Evolutionary conservation across 192 early-diverging fungal species (phyloP).

Genomic region (Entomortierella lignicola): DNA sequence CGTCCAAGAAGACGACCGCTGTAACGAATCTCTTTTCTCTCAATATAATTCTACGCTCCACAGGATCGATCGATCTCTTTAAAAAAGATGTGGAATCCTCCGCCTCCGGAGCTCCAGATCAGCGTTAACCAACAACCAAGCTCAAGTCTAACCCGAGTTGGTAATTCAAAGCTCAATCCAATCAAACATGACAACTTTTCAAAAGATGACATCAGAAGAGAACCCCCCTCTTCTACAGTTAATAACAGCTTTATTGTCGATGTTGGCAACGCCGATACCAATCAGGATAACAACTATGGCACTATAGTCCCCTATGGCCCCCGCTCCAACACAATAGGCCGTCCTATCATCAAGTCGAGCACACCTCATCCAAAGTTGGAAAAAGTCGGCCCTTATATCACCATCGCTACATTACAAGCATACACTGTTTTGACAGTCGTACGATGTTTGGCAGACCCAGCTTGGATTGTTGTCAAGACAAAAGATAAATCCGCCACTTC

Average conservation of each 20-base stretch:
- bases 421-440: constrained; percentile 49
- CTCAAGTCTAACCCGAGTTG: constrained; percentile 11
- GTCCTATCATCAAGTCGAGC: neutral
- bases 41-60: neutral
- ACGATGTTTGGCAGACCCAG: constrained; percentile 37
- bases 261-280: neutral
- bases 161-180: neutral
- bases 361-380: constrained; percentile 32
- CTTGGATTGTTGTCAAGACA: constrained; percentile 23
- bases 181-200: neutral
- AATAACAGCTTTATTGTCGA: neutral
- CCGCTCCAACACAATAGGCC: neutral
- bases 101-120: constrained; percentile 25
- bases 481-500: neutral
- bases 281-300: neutral
- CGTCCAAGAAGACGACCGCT: constrained; percentile 12
- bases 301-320: neutral
- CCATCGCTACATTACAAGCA: constrained; percentile 40
- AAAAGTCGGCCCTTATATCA: constrained; percentile 38
- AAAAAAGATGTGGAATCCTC: constrained; percentile 45
- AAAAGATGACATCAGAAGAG: neutral
- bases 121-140: constrained; percentile 13
- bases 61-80: neutral
- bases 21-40: neutral
- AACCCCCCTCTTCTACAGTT: neutral